phyloP scores from a whole-genome alignment of 1,284 basidiomycete species.

The Malassezia nana region DNA sequence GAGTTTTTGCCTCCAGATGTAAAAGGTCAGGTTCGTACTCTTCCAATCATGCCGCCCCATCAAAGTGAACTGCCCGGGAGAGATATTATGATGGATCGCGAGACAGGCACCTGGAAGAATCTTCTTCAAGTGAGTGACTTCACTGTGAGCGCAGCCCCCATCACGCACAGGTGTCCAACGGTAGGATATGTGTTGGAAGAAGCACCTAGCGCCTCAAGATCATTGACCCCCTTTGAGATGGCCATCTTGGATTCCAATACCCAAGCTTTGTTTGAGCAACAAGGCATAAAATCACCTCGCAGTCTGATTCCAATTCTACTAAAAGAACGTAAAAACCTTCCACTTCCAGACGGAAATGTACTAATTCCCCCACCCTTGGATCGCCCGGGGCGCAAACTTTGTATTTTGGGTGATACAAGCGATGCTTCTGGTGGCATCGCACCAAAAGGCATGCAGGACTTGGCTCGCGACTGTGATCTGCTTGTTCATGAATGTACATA shows the following conservation, averaged over 20 bases:
- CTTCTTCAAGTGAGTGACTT: constrained; percentile 23
- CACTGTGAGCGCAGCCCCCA: constrained; percentile 38
- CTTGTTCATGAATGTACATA: constrained; percentile 46
- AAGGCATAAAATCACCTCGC: constrained; percentile 37
- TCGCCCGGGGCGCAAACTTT: constrained; percentile 36
- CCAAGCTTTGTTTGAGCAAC: constrained; percentile 22
- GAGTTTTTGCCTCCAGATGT: constrained; percentile 11
- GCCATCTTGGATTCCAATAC: constrained; percentile 33
- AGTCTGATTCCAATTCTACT: constrained; percentile 28
- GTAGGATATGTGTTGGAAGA: constrained; percentile 42
- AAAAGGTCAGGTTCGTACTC: constrained; percentile 16
- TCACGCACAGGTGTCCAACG: constrained; percentile 40
- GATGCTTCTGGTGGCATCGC: constrained; percentile 29
- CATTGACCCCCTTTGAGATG: constrained; percentile 21
- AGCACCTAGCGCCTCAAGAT: constrained; percentile 20
- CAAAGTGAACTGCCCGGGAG: constrained; percentile 34
- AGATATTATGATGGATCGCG: constrained; percentile 28
- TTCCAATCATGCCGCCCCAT: constrained; percentile 34
- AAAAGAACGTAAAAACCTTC: constrained; percentile 22
- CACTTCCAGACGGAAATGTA: constrained; percentile 35
- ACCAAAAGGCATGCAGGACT: constrained; percentile 18
- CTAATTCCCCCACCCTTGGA: constrained; percentile 33
- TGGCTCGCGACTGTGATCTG: constrained; percentile 29
- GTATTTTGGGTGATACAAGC: constrained; percentile 42
- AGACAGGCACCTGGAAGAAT: constrained; percentile 31